These are phyloP conservation scores for Neofusicoccum laricinum DNA, from an alignment of 2,329 filamentous ascomycete genomes.

Conservation along the genomic window DNA sequence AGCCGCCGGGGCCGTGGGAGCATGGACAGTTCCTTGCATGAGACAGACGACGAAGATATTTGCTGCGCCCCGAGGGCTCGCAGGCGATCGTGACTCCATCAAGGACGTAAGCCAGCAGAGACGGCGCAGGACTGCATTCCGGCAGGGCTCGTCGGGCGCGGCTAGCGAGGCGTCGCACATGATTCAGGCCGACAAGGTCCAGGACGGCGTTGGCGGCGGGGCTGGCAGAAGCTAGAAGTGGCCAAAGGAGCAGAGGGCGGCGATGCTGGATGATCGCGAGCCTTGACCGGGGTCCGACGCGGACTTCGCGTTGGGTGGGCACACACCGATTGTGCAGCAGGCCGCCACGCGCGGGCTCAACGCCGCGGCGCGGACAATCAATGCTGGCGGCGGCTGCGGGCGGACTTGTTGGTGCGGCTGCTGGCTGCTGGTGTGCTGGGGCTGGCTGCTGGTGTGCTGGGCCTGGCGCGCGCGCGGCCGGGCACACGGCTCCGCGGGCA, in stretches of 20 bases:
- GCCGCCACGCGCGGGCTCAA: not conserved
- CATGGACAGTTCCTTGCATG: slow-evolving; percentile 11
- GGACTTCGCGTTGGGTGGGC: not conserved
- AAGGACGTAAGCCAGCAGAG: slow-evolving; percentile 9
- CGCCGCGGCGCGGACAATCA: not conserved
- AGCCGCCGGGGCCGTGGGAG: not conserved
- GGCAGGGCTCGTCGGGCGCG: not conserved
- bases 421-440: not conserved
- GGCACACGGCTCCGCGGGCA: too few relatives aligned
- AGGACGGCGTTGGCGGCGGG: slow-evolving; percentile 4
- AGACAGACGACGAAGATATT: slow-evolving; percentile 10
- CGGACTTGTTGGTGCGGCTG: not conserved
- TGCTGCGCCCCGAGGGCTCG: not conserved
- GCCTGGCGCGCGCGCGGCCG: too few relatives aligned
- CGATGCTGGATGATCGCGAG: slow-evolving; percentile 13
- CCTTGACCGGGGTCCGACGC: slow-evolving; percentile 4
- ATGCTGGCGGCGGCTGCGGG: not conserved
- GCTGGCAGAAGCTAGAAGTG: slow-evolving; percentile 15
- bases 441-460: not conserved
- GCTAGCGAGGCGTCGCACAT: slow-evolving; percentile 9
- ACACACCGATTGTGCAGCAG: not conserved
- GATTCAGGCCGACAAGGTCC: slow-evolving; percentile 12
- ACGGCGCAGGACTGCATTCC: slow-evolving; percentile 3
- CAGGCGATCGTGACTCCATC: slow-evolving; percentile 9
- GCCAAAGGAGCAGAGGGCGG: slow-evolving; percentile 14